Conservation (phyloP, 1,139 yeast species). For the Geotrichum siamense region DNA sequence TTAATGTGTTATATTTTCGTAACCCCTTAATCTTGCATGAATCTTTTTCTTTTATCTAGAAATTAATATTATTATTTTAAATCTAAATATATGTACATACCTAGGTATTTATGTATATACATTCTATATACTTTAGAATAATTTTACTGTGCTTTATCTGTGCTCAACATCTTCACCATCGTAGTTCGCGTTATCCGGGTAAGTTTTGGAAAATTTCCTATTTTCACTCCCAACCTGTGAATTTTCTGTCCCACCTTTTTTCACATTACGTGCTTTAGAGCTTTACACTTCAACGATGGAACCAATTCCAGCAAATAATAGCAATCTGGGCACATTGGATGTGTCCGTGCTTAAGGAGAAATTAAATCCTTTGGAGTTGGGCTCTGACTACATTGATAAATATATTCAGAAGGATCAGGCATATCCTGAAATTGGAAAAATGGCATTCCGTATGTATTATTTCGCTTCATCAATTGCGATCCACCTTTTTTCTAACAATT, state of each 20-base stretch:
- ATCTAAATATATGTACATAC: neutral
- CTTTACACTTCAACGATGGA: neutral
- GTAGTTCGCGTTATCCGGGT: constrained; percentile 3
- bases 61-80: too few relatives aligned
- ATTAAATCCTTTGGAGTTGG: constrained; percentile 30
- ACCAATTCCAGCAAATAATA: neutral
- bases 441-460: constrained; percentile 27
- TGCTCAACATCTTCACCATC: too few relatives aligned
- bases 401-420: constrained; percentile 33
- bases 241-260: constrained; percentile 1
- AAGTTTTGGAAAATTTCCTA: constrained; percentile 13
- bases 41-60: neutral
- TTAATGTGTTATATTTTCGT: too few relatives aligned
- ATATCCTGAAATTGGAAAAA: constrained; percentile 37
- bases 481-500: neutral
- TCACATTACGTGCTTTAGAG: neutral
- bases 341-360: constrained; percentile 16
- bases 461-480: too few relatives aligned
- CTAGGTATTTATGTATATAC: neutral
- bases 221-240: neutral
- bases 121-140: too few relatives aligned
- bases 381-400: constrained; percentile 33
- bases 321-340: constrained; percentile 14
- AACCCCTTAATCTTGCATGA: neutral
- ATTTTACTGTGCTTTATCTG: too few relatives aligned